phyloP scores from a whole-genome alignment of 2,329 filamentous ascomycete genomes.

The Pseudocercospora fijiensis region DNA sequence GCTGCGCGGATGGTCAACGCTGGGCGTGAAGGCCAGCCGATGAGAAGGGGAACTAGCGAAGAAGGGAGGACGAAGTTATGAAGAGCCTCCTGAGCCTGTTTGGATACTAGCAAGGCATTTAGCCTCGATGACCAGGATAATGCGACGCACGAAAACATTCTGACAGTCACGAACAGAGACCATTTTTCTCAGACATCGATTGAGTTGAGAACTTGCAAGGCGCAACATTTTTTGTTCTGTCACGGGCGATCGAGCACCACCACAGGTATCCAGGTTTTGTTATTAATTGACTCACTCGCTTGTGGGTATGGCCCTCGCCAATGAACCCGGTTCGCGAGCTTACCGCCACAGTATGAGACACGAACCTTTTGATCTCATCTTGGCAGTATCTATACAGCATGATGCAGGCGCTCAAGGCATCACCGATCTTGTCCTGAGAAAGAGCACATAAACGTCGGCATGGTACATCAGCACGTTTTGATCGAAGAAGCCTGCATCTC shows the following conservation, averaged over 20 bases:
- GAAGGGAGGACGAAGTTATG: conserved; percentile 41
- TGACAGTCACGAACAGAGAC: background rate
- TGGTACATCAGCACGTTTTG: background rate
- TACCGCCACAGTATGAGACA: background rate
- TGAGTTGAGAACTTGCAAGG: background rate
- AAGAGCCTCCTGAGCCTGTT: conserved; percentile 6
- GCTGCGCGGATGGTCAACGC: conserved; percentile 32
- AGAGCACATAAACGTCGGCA: no score
- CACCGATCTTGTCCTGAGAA: background rate
- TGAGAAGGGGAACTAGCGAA: conserved; percentile 36
- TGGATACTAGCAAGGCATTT: background rate
- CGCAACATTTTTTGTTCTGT: background rate
- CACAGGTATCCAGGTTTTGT: background rate
- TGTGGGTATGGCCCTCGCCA: background rate
- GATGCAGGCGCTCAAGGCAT: background rate
- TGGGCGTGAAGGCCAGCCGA: conserved; percentile 17
- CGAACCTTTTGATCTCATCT: background rate
- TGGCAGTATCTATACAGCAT: background rate
- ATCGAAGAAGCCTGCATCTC: no score
- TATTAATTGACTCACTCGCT: background rate
- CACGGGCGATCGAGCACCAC: background rate
- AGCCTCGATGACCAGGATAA: background rate
- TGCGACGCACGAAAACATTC: background rate
- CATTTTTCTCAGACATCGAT: background rate
- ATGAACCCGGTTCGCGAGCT: background rate